These are phyloP conservation scores for Barbarea vulgaris DNA, from an alignment of 345 rosid species.

Conservation along the genomic window DNA sequence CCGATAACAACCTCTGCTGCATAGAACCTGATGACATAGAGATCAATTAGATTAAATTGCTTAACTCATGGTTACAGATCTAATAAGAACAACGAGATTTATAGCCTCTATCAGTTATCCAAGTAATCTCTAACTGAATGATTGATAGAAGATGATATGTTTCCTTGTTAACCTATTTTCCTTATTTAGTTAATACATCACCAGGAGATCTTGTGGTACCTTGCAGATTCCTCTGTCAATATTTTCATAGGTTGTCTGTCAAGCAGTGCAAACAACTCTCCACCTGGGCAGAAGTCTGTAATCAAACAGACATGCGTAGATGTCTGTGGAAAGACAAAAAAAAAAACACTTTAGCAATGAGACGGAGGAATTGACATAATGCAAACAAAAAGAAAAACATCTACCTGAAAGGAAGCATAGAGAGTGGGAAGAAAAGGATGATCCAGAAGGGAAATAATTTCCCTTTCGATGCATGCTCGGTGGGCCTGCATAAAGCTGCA, in stretches of 20 bases:
- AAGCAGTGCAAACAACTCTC: slow-evolving; percentile 90
- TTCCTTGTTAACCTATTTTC: neutral
- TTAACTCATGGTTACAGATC: neutral
- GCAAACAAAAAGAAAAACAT: slow-evolving; percentile 1
- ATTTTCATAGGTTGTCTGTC: slow-evolving; percentile 91
- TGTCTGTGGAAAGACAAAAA: slow-evolving; percentile 60
- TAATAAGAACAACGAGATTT: neutral
- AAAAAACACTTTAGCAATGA: slow-evolving; percentile 25
- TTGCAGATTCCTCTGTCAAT: slow-evolving; percentile 84
- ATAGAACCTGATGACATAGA: slow-evolving; percentile 67
- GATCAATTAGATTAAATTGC: neutral
- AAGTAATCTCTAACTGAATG: neutral
- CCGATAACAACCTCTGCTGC: slow-evolving; percentile 88
- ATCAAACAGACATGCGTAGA: slow-evolving; percentile 92
- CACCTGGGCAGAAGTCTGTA: slow-evolving; percentile 96
- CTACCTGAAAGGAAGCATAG: slow-evolving; percentile 91
- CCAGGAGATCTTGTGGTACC: slow-evolving; percentile 48
- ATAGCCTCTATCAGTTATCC: neutral
- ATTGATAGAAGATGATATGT: neutral
- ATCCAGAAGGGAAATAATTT: slow-evolving; percentile 83
- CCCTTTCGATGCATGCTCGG: slow-evolving; percentile 93
- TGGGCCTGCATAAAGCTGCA: slow-evolving; percentile 65
- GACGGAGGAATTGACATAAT: neutral
- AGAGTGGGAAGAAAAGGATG: slow-evolving; percentile 96
- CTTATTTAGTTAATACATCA: slow-evolving; percentile 1